Evolutionary conservation across 1,284 basidiomycete species (phyloP), one percentile per base, ranked within the genome.

Genomic region (Moniliophthora roreri): DNA sequence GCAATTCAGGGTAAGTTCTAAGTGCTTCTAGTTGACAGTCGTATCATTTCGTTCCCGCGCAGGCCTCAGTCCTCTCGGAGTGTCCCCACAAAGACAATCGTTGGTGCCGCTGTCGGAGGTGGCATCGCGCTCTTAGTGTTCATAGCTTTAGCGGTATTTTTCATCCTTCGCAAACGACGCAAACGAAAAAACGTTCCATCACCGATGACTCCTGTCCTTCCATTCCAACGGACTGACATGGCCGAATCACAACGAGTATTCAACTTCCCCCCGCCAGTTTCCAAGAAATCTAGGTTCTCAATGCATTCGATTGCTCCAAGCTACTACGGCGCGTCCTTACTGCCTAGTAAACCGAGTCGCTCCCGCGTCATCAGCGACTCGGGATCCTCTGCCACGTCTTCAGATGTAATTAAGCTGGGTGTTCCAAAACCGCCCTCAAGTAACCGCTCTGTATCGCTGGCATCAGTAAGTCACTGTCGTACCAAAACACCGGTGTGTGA

Each of bases 181-280:
- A 59, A 61, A 45, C 58, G 56, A 54, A 60, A 54, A 36, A 51
- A 58, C 55, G 53, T 61, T 50, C 26, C 61, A 59, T 60, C 63
- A 13, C 66, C 68, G 35, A 55, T 61, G 13, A 65, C 68, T 8
- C 68, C 67, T 3, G 61, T 64, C 3, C 63, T 77, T 18, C 76
- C 76, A 3, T 71, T 78, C 56, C 76, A 78, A 55, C 58, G 67
- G 20, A 70, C 72, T 7, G 68, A 68, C 48, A 61, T 66, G 50
- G 54, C 68, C 58, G 70, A 74, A 52, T 28, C 38, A 15, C n/a
- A n/a, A n/a, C n/a, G n/a, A n/a, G 26, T 21, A 38, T 7, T 20
- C 37, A 36, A 18, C 23, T 54, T 36, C 35, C 39, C 35, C 2
- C 40, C 48, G 16, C 36, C 48, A 28, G 36, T 48, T 16, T 39